Evolutionary conservation across 495 filamentous ascomycete species (phyloP), one percentile per base, ranked within the genome.

Genomic region (Aspergillus kassunensis): DNA sequence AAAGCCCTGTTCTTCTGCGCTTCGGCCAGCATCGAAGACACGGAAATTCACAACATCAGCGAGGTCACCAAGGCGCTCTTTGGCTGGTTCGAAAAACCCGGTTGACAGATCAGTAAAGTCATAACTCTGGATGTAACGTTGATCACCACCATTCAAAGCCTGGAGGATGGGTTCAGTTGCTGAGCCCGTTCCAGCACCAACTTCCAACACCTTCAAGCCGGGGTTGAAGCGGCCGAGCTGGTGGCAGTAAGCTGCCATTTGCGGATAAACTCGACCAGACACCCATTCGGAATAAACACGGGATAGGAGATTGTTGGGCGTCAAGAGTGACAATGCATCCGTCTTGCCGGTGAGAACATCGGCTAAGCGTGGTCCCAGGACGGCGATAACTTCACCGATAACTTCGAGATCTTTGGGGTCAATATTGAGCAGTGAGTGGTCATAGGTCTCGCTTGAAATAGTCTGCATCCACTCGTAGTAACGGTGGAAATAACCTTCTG

Each of bases 21-120:
- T 29, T 2, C 43, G 46, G 0, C 43, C 24, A 12, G 43, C 48
- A 45, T 56, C 53, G 6, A 56, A 33, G 10, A 45, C 37, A 11
- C 48, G 30, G 35, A 56, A 56, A 4, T 51, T 34, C 13, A 56
- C 41, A 15, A 40, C 24, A 25, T 56, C 47, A 18, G 46, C 40
- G 16, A 49, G 48, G 15, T 50, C 40, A 12, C 39, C 47, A 3
- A 56, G 34, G 3, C 36, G 40, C 41, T 44, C 46, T 33, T 40
- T 50, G 11, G 53, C 53, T 6, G 46, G 46, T 20, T 56, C 46
- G 20, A 56, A 51, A 34, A 49, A 49, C 6, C 46, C 53, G 9
- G 45, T 34, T 23, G 53, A 55, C n/a, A 49, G 31, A 37, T 55
- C 53, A 0, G 53, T 55, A 18, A 55, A 5, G 5, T 31, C 27